These are phyloP conservation scores for Jaenimonas drosophilae DNA, from an alignment of 208 protist genomes.

Conservation along the genomic window DNA sequence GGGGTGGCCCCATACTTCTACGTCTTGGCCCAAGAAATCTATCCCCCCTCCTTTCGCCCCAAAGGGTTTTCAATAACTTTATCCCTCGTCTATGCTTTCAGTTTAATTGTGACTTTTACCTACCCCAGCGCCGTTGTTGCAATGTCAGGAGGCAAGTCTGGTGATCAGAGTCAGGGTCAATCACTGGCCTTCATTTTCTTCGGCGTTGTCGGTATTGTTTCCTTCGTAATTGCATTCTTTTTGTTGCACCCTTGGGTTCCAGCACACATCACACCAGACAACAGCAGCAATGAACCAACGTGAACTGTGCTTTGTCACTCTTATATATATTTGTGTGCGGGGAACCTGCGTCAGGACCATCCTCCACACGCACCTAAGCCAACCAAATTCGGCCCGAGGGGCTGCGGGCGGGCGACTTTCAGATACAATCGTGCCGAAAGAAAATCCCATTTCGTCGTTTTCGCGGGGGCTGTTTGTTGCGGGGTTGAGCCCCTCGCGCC, in stretches of 20 bases:
- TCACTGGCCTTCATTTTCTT: slow-evolving; percentile 17
- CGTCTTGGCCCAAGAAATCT: slow-evolving; percentile 17
- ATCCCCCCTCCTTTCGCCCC: slow-evolving; percentile 15
- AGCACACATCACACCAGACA: too few species aligned
- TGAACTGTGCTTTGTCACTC: too few species aligned
- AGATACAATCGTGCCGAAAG: too few species aligned
- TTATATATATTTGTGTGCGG: too few species aligned
- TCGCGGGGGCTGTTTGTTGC: too few species aligned
- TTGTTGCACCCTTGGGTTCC: slow-evolving; percentile 12
- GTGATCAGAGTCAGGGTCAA: slow-evolving; percentile 18
- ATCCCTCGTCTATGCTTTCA: slow-evolving; percentile 15
- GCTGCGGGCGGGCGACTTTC: too few species aligned
- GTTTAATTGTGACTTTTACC: slow-evolving; percentile 14
- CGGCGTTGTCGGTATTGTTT: slow-evolving; percentile 9
- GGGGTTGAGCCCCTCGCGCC: too few species aligned
- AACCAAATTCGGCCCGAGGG: too few species aligned
- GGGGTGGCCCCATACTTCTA: slow-evolving; percentile 19
- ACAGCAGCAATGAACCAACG: too few species aligned
- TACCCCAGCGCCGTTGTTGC: slow-evolving; percentile 13
- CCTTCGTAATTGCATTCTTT: slow-evolving; percentile 9
- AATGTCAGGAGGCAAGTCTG: slow-evolving; percentile 16
- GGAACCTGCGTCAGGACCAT: too few species aligned
- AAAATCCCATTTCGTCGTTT: too few species aligned
- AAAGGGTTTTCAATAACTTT: slow-evolving; percentile 13
- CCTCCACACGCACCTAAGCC: too few species aligned